phyloP scores from a whole-genome alignment of 352 stramenopile species.

The Elongisporangium anandrum region DNA sequence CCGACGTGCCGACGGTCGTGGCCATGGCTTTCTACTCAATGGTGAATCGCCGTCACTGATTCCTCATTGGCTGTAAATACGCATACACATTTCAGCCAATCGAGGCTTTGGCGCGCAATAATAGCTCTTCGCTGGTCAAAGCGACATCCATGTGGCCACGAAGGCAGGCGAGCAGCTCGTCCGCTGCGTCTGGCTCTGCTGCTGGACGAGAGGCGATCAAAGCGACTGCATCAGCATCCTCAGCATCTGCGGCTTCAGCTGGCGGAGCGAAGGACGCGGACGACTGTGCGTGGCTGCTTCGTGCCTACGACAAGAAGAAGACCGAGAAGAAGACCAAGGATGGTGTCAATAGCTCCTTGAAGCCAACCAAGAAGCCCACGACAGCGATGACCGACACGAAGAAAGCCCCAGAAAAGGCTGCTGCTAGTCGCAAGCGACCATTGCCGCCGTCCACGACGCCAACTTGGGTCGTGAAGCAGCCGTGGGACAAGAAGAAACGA shows the following conservation, averaged over 20 bases:
- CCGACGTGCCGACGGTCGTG: slow-evolving; percentile 53
- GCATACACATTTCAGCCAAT: slow-evolving; percentile 23
- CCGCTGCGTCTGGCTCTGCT: slow-evolving; percentile 2
- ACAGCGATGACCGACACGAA: slow-evolving; percentile 11
- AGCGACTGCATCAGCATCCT: neutral
- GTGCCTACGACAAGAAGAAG: slow-evolving; percentile 33
- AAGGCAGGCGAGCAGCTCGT: slow-evolving; percentile 9
- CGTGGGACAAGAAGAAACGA: slow-evolving; percentile 8
- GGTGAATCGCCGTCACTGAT: neutral
- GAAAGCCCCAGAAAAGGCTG: slow-evolving; percentile 12
- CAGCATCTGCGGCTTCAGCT: slow-evolving; percentile 1
- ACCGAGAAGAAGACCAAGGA: slow-evolving; percentile 4
- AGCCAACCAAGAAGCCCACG: slow-evolving; percentile 8
- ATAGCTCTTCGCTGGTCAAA: slow-evolving; percentile 2
- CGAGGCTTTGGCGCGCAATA: slow-evolving; percentile 7
- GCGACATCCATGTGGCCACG: slow-evolving; percentile 31
- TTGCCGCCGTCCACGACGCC: neutral
- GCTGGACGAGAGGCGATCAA: neutral
- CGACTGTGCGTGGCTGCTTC: slow-evolving; percentile 33
- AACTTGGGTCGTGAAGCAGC: slow-evolving; percentile 17
- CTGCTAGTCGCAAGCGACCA: slow-evolving; percentile 14
- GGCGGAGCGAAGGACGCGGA: slow-evolving; percentile 2
- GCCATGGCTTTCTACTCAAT: slow-evolving; percentile 14
- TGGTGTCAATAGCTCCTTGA: neutral
- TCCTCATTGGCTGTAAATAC: slow-evolving; percentile 7